phyloP scores from a whole-genome alignment of 805 yeast genomes.

The Metschnikowia aberdeeniae region DNA sequence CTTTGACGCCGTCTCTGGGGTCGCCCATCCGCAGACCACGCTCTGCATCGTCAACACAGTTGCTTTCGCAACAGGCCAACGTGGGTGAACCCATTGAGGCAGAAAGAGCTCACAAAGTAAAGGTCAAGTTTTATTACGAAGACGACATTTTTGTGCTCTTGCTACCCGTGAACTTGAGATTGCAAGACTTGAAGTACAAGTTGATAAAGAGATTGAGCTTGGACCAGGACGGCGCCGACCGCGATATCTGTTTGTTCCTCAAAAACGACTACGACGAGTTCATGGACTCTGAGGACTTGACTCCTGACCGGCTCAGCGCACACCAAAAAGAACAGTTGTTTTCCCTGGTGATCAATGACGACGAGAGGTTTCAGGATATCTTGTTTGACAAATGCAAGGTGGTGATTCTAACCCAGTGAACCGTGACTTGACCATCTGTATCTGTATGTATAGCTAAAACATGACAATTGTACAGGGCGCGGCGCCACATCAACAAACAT shows the following conservation, averaged over 20 bases:
- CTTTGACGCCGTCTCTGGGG: slow-evolving; percentile 27
- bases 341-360: slow-evolving; percentile 36
- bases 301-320: slow-evolving; percentile 25
- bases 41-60: slow-evolving; percentile 21
- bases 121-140: slow-evolving; percentile 71
- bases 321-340: slow-evolving; percentile 25
- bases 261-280: slow-evolving; percentile 43
- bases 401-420: slow-evolving; percentile 24
- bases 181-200: slow-evolving; percentile 48
- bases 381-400: slow-evolving; percentile 43
- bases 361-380: slow-evolving; percentile 35
- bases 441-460: too few relatives aligned
- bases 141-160: slow-evolving; percentile 78
- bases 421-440: too few relatives aligned
- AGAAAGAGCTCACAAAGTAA: slow-evolving; percentile 37
- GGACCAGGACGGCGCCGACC: slow-evolving; percentile 25
- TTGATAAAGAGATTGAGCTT: slow-evolving; percentile 46
- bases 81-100: neutral
- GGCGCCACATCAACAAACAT: too few relatives aligned
- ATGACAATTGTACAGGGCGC: too few relatives aligned
- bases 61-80: slow-evolving; percentile 8
- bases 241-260: slow-evolving; percentile 32
- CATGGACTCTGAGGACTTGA: slow-evolving; percentile 27
- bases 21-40: slow-evolving; percentile 18
- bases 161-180: slow-evolving; percentile 45